Percentiles rank a stretch among this genome's conserved stretches.
These are phyloP conservation scores for Glonium stellatum DNA, from an alignment of 495 filamentous ascomycete genomes.

Conservation along the genomic window DNA sequence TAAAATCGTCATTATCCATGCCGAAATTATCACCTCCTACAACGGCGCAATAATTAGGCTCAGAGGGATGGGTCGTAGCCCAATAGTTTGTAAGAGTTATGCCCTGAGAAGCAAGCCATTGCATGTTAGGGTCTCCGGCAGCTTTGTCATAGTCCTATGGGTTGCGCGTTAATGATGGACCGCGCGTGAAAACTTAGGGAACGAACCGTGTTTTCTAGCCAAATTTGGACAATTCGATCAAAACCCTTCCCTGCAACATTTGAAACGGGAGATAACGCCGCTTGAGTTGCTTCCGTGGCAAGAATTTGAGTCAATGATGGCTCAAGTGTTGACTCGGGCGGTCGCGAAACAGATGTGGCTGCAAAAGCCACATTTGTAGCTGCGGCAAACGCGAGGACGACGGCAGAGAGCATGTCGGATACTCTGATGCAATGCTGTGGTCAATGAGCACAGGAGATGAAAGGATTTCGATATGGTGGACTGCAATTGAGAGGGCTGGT, in stretches of 20 bases:
- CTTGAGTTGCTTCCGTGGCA: not conserved
- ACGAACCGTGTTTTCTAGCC: constrained; percentile 58
- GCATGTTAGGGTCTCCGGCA: constrained; percentile 44
- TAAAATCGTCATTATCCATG: constrained; percentile 60
- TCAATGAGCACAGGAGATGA: too few species aligned
- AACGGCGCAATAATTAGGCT: constrained; percentile 64
- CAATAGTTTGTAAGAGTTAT: constrained; percentile 61
- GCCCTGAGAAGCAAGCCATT: constrained; percentile 54
- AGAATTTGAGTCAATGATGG: not conserved
- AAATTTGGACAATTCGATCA: constrained; percentile 60
- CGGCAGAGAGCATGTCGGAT: not conserved
- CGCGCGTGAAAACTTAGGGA: not conserved
- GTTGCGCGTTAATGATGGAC: not conserved
- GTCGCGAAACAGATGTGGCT: not conserved
- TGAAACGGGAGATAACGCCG: constrained; percentile 42
- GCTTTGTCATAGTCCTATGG: constrained; percentile 43
- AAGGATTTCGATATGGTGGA: too few species aligned
- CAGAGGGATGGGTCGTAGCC: constrained; percentile 57
- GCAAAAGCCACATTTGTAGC: not conserved
- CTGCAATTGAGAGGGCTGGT: too few species aligned
- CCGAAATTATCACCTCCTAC: constrained; percentile 61
- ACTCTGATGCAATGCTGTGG: not conserved
- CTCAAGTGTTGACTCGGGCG: not conserved
- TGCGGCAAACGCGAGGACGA: not conserved
- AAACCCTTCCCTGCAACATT: constrained; percentile 59